phyloP scores from a whole-genome alignment of 306 rosid species.

The Albizia julibrissin region DNA sequence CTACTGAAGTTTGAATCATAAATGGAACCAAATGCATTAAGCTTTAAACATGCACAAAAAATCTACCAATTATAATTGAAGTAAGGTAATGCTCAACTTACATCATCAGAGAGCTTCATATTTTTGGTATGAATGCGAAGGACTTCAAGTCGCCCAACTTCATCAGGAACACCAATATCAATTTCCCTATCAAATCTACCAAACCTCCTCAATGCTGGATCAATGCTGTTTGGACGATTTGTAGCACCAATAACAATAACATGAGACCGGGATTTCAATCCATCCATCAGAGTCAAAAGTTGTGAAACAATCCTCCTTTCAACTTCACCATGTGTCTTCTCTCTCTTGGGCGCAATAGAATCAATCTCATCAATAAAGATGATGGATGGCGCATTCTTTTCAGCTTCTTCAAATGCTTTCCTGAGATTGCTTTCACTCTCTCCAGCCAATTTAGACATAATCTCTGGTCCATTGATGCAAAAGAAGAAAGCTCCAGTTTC shows the following conservation, averaged over 20 bases:
- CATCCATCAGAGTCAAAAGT: conserved; percentile 71
- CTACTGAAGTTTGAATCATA: background rate
- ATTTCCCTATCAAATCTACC: conserved; percentile 76
- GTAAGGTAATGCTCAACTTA: conserved; percentile 29
- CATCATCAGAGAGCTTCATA: conserved; percentile 72
- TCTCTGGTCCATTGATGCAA: conserved; percentile 69
- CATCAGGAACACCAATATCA: conserved; percentile 72
- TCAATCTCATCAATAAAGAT: conserved; percentile 73
- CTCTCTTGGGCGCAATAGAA: conserved; percentile 74
- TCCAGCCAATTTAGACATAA: conserved; percentile 69
- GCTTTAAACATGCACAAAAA: background rate
- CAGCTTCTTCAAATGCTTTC: conserved; percentile 76
- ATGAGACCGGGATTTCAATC: conserved; percentile 60
- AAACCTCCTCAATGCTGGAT: conserved; percentile 67
- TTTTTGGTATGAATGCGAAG: conserved; percentile 71
- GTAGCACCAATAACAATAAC: conserved; percentile 72
- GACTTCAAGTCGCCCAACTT: conserved; percentile 71
- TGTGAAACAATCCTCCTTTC: conserved; percentile 72
- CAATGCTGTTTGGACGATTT: conserved; percentile 72
- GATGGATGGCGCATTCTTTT: conserved; percentile 67
- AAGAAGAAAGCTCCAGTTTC: conserved; percentile 76
- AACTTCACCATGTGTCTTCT: conserved; percentile 69
- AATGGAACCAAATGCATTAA: background rate
- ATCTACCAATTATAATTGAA: background rate
- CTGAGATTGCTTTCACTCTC: conserved; percentile 74